Evolutionary conservation across 2,329 filamentous ascomycete genomes (phyloP).

Genomic region (Pezicula carpinea): DNA sequence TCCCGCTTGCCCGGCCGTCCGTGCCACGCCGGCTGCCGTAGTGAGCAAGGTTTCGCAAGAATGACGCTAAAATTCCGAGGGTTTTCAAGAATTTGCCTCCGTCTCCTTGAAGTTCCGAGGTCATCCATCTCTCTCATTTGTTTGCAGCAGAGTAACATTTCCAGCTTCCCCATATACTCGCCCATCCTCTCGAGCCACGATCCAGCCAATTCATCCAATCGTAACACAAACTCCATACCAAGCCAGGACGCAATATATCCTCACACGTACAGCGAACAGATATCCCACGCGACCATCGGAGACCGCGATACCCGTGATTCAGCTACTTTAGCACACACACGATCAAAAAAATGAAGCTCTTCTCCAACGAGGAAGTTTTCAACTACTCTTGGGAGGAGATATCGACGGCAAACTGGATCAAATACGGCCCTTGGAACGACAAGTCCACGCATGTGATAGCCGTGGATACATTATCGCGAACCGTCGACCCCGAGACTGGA

Average conservation of each 20-base stretch:
- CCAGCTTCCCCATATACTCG: no score
- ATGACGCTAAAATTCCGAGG: not conserved
- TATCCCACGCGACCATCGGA: not conserved
- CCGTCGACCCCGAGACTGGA: constrained; percentile 57
- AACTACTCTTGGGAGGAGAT: constrained; percentile 99
- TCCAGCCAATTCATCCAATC: no score
- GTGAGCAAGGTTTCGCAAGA: not conserved
- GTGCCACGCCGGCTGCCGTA: no score
- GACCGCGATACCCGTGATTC: not conserved
- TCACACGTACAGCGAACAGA: not conserved
- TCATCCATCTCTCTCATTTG: no score
- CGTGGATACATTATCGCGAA: constrained; percentile 84
- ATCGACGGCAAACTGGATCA: constrained; percentile 94
- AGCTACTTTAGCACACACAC: constrained; percentile 22
- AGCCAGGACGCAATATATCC: not conserved
- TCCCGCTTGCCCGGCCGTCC: no score
- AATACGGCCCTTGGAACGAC: constrained; percentile 99
- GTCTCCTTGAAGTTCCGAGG: no score
- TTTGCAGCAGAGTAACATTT: no score
- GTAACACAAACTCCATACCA: no score
- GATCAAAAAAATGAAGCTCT: constrained; percentile 77
- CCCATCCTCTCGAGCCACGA: no score
- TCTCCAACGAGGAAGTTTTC: constrained; percentile 84
- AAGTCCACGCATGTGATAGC: constrained; percentile 95
- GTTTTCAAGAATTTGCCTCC: no score